phyloP scores from a whole-genome alignment of 2,329 filamentous ascomycete species.

The Tolypocladium nubicola region DNA sequence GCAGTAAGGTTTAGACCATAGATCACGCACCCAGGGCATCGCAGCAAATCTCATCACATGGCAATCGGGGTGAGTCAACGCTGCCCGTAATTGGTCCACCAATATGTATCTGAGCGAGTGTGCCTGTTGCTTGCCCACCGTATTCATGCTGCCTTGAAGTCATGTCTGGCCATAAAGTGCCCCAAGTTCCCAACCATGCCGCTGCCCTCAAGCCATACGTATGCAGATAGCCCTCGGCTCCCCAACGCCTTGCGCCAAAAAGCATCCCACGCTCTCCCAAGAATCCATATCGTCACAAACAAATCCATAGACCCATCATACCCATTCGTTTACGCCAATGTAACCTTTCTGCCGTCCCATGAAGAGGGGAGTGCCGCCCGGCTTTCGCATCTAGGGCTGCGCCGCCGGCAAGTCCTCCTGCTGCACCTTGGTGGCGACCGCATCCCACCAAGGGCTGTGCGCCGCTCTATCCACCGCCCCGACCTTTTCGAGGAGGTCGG shows the following conservation, averaged over 20 bases:
- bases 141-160: neutral
- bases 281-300: neutral
- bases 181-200: neutral
- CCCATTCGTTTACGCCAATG: neutral
- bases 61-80: neutral
- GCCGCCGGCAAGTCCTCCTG: constrained; percentile 23
- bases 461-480: constrained; percentile 57
- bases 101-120: neutral
- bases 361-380: neutral
- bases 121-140: neutral
- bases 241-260: neutral
- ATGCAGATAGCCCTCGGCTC: neutral
- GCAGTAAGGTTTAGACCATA: neutral
- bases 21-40: neutral
- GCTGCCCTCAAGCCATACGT: neutral
- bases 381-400: neutral
- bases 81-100: neutral
- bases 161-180: neutral
- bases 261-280: neutral
- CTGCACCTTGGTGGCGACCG: constrained; percentile 46
- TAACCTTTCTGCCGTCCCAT: neutral
- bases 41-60: neutral
- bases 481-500: constrained; percentile 55
- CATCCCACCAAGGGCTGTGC: constrained; percentile 62
- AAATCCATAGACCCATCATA: neutral